Base-by-base conservation (phyloP, 2,329 filamentous ascomycete species). In the Aureobasidium subglaciale region DNA sequence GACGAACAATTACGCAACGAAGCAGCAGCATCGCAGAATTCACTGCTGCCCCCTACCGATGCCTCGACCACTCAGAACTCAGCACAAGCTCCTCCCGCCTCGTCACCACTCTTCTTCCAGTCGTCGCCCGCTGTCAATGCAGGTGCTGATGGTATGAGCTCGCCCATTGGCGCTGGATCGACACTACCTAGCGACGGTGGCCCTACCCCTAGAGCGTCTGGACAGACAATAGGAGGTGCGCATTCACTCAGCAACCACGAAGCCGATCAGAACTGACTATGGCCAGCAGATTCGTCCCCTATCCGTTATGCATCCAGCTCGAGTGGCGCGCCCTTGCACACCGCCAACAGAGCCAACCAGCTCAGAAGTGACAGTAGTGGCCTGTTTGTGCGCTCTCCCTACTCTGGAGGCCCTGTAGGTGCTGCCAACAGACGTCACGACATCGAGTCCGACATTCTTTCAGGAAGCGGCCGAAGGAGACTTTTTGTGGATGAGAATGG, bases 241-340 rank as follows among this genome's bases (percentile, higher is more conserved):
- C 56, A 25, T 20, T 4, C 7, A 25, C 58, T 56, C 34, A 60
- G 30, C 24, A 1, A 3, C 3, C 8, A 49, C 4, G 53, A 1
- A n/a, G 32, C 37, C n/a, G 35, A 13, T 2, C 25, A 8, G 20
- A 5, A 35, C 59, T 70, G 54, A 66, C 24, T 52, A 59, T 20
- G 18, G 53, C 8, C 16, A 49, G 2, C 62, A 96, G 92, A 91
- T 66, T 97, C 92, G 0, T 97, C 92, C 1, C 92, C 92, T 1
- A 89, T 97, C 62, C 84, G 85, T 69, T 97, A 96, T 68, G 88
- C 89, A 56, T 84, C 90, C 32, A 96, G 90, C 71, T 96, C 92
- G 34, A 95, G 88, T 66, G 77, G 67, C 49, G 67, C 75, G 60
- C 56, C 58, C 6, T 46, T 54, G 22, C 57, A 59, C 1, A 72